Conservation (phyloP, 2,329 filamentous ascomycete species). For the Calonectria pteridis region DNA sequence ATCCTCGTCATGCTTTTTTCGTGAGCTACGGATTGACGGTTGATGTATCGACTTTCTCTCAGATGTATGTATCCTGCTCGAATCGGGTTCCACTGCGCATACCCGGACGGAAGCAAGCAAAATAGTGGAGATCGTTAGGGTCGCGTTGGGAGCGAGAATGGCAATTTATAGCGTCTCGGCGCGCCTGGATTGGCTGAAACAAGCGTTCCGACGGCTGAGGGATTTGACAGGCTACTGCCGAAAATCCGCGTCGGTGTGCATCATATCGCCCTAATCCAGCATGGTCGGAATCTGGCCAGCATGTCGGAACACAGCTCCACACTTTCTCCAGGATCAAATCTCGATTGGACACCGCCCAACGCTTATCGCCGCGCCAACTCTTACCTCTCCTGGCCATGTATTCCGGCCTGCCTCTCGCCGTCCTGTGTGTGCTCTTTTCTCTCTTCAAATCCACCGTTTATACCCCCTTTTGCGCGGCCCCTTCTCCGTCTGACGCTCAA, state of each 20-base stretch:
- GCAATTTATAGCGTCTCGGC: neutral
- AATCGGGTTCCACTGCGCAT: neutral
- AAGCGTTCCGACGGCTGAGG: neutral
- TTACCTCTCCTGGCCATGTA: slow-evolving; percentile 3
- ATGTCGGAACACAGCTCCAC: neutral
- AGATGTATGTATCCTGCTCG: neutral
- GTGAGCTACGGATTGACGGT: neutral
- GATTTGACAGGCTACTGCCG: neutral
- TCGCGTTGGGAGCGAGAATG: neutral
- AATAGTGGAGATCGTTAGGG: neutral
- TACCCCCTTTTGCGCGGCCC: neutral
- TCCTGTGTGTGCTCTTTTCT: neutral
- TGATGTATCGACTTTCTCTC: neutral
- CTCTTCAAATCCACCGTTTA: neutral
- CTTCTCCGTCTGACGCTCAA: neutral
- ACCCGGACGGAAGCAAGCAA: neutral
- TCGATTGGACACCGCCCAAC: neutral
- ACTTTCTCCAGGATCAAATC: slow-evolving; percentile 4
- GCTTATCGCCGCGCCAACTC: neutral
- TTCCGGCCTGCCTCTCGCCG: neutral
- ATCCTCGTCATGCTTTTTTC: neutral
- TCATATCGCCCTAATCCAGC: neutral
- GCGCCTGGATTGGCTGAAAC: neutral
- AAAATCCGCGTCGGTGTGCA: neutral
- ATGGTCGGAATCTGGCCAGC: neutral